These are phyloP conservation scores for Thamnidium elegans DNA, from an alignment of 192 early-diverging fungal genomes.

Conservation along the genomic window DNA sequence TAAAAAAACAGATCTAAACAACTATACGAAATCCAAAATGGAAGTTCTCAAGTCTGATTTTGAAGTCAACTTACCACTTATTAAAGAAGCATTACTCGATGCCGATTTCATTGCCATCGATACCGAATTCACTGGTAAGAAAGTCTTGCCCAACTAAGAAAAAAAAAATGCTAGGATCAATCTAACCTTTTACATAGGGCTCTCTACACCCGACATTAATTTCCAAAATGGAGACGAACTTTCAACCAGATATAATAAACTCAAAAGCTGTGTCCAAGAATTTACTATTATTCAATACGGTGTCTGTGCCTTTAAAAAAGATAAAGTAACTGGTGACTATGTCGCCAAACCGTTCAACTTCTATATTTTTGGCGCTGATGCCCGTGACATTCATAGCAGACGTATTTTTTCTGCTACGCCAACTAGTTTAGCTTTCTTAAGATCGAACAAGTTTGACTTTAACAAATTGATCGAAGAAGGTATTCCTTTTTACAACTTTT, in stretches of 20 bases:
- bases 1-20: no score
- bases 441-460: conserved; percentile 80
- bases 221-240: conserved; percentile 30
- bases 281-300: conserved; percentile 78
- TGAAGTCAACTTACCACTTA: conserved; percentile 49
- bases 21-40: conserved; percentile 40
- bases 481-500: conserved; percentile 67
- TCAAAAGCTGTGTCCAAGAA: conserved; percentile 23
- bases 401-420: conserved; percentile 29
- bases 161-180: background rate
- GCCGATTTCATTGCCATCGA: conserved; percentile 79
- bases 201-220: conserved; percentile 26
- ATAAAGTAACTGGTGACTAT: conserved; percentile 47
- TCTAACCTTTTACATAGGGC: conserved; percentile 26
- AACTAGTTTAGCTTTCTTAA: conserved; percentile 71
- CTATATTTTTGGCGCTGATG: conserved; percentile 62
- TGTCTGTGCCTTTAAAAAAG: conserved; percentile 78
- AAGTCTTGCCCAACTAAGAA: background rate
- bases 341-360: conserved; percentile 85
- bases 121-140: conserved; percentile 76
- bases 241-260: conserved; percentile 37
- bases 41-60: conserved; percentile 67
- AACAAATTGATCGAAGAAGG: conserved; percentile 83
- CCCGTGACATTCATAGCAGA: background rate
- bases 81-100: conserved; percentile 61